Conservation (phyloP, 208 protist species). For the Leptomonas seymouri region DNA sequence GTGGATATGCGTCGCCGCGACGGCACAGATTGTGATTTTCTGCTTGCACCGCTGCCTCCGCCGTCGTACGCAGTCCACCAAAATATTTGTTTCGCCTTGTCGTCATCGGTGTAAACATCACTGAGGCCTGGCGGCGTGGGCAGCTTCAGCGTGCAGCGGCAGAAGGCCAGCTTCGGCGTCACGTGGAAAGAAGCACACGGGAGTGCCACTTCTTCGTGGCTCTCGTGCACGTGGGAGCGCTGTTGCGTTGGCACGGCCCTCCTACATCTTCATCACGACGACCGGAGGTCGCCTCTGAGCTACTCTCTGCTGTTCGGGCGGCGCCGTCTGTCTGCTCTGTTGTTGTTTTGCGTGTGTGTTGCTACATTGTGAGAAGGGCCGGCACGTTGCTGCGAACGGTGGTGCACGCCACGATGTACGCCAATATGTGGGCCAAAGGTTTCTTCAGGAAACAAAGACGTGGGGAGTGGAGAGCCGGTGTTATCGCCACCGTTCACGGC, state of each 20-base stretch:
- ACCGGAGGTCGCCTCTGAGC: background rate
- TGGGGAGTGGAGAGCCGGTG: background rate
- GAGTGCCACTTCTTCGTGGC: background rate
- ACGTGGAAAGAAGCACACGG: too few species aligned
- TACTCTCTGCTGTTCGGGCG: background rate
- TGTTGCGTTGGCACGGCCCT: background rate
- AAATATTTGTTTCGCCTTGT: constrained; percentile 3
- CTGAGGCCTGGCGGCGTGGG: background rate
- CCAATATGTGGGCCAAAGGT: constrained; percentile 4
- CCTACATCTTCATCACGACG: background rate
- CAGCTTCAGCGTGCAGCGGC: background rate
- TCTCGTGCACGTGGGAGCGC: background rate
- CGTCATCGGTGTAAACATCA: constrained; percentile 1
- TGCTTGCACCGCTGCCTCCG: background rate
- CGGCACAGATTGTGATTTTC: background rate
- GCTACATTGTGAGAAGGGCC: background rate
- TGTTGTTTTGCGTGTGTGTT: background rate
- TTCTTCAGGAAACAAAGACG: background rate
- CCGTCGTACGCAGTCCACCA: constrained; percentile 8
- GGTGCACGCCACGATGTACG: background rate
- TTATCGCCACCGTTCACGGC: background rate
- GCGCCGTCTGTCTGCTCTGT: too few species aligned
- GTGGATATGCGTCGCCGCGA: background rate
- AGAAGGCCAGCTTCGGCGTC: too few species aligned
- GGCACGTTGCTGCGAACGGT: background rate